phyloP scores from a whole-genome alignment of 2,329 filamentous ascomycete species.

The Teratosphaeria nubilosa region DNA sequence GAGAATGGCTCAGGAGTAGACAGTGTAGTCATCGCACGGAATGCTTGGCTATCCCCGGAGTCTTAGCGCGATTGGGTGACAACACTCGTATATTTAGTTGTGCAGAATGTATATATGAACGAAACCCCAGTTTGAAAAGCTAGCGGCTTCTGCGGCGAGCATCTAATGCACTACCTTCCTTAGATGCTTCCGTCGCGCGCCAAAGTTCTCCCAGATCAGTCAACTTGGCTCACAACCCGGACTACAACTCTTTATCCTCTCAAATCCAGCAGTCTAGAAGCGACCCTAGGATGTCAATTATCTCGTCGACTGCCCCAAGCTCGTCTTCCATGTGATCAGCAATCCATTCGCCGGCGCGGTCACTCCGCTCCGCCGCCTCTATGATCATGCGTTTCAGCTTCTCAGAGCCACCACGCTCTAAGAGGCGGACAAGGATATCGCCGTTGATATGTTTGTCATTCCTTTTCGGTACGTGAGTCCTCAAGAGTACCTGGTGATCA shows the following conservation, averaged over 20 bases:
- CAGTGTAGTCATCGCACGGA: neutral
- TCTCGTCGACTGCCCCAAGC: constrained; percentile 10
- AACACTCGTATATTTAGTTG: neutral
- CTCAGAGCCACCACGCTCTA: constrained; percentile 20
- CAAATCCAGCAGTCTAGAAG: constrained; percentile 19
- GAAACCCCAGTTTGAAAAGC: neutral
- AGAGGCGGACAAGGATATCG: constrained; percentile 27
- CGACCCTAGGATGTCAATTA: constrained; percentile 11
- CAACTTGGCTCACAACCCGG: too few species aligned
- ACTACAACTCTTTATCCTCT: neutral
- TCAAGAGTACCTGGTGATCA: constrained; percentile 19
- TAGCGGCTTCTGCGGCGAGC: neutral
- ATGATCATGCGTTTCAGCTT: constrained; percentile 12
- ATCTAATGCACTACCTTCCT: neutral
- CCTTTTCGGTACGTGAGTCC: constrained; percentile 5
- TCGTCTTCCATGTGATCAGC: constrained; percentile 21
- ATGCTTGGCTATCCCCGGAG: neutral
- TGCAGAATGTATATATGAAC: neutral
- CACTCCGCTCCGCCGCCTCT: constrained; percentile 10
- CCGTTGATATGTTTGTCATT: constrained; percentile 32
- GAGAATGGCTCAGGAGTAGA: neutral
- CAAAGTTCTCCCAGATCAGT: too few species aligned
- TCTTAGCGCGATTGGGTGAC: neutral
- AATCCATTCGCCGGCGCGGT: constrained; percentile 22
- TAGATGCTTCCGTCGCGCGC: neutral